These are phyloP conservation scores for Echria macrotheca DNA, from an alignment of 495 filamentous ascomycete genomes.

Conservation along the genomic window DNA sequence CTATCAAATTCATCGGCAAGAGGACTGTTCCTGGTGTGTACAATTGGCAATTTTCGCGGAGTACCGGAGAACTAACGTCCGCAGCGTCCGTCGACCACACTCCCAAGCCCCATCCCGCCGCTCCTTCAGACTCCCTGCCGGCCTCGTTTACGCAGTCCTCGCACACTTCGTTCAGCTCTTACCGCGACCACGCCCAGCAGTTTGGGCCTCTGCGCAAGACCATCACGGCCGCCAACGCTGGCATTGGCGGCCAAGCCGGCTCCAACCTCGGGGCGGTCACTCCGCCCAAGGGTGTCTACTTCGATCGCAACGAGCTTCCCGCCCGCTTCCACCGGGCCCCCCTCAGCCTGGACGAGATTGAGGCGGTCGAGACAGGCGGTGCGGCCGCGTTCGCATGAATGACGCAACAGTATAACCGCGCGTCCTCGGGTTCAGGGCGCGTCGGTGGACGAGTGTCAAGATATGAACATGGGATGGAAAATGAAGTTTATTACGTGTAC, in stretches of 20 bases:
- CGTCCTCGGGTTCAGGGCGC: background rate
- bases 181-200: slow-evolving; percentile 88
- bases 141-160: slow-evolving; percentile 64
- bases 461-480: slow-evolving; percentile 6
- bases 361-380: slow-evolving; percentile 88
- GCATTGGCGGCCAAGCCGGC: slow-evolving; percentile 62
- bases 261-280: slow-evolving; percentile 63
- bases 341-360: slow-evolving; percentile 78
- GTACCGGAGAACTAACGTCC: no score
- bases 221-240: slow-evolving; percentile 41
- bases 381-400: slow-evolving; percentile 46
- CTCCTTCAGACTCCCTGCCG: slow-evolving; percentile 49
- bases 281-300: slow-evolving; percentile 68
- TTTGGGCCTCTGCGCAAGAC: slow-evolving; percentile 76
- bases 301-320: slow-evolving; percentile 86
- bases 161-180: slow-evolving; percentile 77
- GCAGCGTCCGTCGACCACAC: slow-evolving; percentile 75
- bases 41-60: background rate
- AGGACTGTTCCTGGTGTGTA: slow-evolving; percentile 71
- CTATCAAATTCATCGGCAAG: slow-evolving; percentile 92
- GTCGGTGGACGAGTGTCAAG: slow-evolving; percentile 1
- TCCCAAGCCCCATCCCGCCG: slow-evolving; percentile 59
- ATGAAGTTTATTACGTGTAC: background rate
- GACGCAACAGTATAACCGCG: background rate
- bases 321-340: slow-evolving; percentile 68